Evolutionary conservation across 129 eudicot species (phyloP), one percentile per base, ranked within the genome.

Genomic region (Smallanthus sonchifolius): DNA sequence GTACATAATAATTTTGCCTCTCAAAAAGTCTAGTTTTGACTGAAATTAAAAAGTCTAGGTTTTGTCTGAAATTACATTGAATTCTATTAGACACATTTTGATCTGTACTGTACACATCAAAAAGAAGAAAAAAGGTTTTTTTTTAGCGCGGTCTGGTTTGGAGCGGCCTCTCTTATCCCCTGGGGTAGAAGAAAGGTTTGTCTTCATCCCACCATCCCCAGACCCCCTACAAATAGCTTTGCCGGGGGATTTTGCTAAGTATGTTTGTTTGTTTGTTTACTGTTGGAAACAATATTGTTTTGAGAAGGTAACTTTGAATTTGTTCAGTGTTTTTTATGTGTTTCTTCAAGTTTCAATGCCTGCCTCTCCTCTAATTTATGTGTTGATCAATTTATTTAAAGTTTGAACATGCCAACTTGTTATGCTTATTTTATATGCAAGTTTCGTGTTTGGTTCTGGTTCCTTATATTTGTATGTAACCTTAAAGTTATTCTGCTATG

Each of bases 1-100:
- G 16, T 43, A 32, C 19, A 8, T 57, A 73, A 28, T 36, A 39
- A 19, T 34, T 45, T 65, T 48, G 19, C 52, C 34, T 44, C 17
- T 49, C 4, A 17, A 49, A 49, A 40, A 7, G 10, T 20, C 16
- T 75, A 76, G 49, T 59, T 39, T 76, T 76, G 39, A 67, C 61
- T 69, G 59, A 67, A 43, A 44, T 42, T n/a, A 17, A 49, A 49
- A 40, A 7, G 30, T 24, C 30, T 24, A 24, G 30, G 30, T 24
- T 24, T 24, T 24, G 30, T 0, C 30, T 24, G 30, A 24, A 24
- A 24, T 24, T 24, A 24, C 30, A 24, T 24, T 24, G 30, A 24
- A 24, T 24, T 24, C 30, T 24, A 24, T 24, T 24, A 24, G 30
- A 24, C 30, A 24, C 30, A 24, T 24, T 24, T 24, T 24, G 30